These are phyloP conservation scores for Diversispora eburnea DNA, from an alignment of 192 early-diverging fungal species.

Conservation along the genomic window DNA sequence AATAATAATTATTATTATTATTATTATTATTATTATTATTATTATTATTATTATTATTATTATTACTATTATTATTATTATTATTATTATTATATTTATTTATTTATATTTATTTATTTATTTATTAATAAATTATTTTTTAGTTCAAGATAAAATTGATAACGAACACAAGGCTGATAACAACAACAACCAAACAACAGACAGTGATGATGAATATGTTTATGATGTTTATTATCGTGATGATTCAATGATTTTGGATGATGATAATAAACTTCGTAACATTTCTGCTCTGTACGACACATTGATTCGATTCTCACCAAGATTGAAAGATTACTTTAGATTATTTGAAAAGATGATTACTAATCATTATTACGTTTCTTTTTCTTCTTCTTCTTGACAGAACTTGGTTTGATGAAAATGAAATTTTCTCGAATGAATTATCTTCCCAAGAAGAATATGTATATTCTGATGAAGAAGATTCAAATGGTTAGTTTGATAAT, in stretches of 20 bases:
- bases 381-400: conserved; percentile 18
- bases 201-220: conserved; percentile 61
- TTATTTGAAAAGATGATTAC: background rate
- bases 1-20: too few relatives aligned
- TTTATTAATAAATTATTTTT: background rate
- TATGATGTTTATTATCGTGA: conserved; percentile 74
- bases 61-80: background rate
- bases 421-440: conserved; percentile 37
- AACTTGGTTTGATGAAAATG: conserved; percentile 47
- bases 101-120: conserved; percentile 26
- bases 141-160: conserved; percentile 21
- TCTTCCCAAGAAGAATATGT: conserved; percentile 38
- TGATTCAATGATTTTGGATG: conserved; percentile 31
- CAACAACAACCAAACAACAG: conserved; percentile 37
- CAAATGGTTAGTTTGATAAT: conserved; percentile 43
- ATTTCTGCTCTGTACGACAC: conserved; percentile 47
- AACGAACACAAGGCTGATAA: conserved; percentile 32
- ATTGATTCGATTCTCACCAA: background rate
- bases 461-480: conserved; percentile 48
- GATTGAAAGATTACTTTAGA: too few relatives aligned
- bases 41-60: background rate
- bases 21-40: too few relatives aligned
- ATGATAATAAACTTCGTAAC: conserved; percentile 23
- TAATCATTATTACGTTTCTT: too few relatives aligned
- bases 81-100: background rate